phyloP scores from a whole-genome alignment of 257 asterid species.

The Petunia axillaris region DNA sequence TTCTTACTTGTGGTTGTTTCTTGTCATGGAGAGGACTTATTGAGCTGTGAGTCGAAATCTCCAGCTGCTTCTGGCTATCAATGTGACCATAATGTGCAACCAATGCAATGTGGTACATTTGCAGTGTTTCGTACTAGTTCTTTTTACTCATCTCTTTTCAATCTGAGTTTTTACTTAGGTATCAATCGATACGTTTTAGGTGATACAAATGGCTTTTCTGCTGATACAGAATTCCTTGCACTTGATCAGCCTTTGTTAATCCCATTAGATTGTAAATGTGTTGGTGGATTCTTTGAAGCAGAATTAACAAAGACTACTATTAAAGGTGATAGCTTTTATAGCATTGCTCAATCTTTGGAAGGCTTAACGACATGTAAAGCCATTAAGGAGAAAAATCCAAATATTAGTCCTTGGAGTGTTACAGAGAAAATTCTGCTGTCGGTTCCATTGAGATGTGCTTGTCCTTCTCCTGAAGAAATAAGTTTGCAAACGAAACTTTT shows the following conservation, averaged over 20 bases:
- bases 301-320: constrained; percentile 40
- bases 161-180: constrained; percentile 47
- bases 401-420: constrained; percentile 34
- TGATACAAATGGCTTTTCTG: constrained; percentile 50
- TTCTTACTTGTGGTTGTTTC: constrained; percentile 28
- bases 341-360: constrained; percentile 52
- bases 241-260: constrained; percentile 44
- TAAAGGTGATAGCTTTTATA: constrained; percentile 56
- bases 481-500: constrained; percentile 30
- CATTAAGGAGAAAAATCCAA: constrained; percentile 50
- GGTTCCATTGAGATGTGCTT: constrained; percentile 57
- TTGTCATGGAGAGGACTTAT: constrained; percentile 42
- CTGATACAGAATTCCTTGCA: constrained; percentile 38
- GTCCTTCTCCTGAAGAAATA: constrained; percentile 46
- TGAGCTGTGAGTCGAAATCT: constrained; percentile 39
- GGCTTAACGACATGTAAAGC: constrained; percentile 57
- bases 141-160: constrained; percentile 45
- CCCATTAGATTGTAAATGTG: constrained; percentile 54
- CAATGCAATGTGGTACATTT: constrained; percentile 46
- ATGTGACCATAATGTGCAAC: constrained; percentile 30
- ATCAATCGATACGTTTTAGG: constrained; percentile 39
- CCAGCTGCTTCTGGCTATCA: constrained; percentile 35
- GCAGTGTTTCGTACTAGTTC: constrained; percentile 57
- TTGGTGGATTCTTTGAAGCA: constrained; percentile 44
- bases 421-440: constrained; percentile 36